Conservation (phyloP, 2,329 filamentous ascomycete genomes). For the Leptosphaerulina australis region DNA sequence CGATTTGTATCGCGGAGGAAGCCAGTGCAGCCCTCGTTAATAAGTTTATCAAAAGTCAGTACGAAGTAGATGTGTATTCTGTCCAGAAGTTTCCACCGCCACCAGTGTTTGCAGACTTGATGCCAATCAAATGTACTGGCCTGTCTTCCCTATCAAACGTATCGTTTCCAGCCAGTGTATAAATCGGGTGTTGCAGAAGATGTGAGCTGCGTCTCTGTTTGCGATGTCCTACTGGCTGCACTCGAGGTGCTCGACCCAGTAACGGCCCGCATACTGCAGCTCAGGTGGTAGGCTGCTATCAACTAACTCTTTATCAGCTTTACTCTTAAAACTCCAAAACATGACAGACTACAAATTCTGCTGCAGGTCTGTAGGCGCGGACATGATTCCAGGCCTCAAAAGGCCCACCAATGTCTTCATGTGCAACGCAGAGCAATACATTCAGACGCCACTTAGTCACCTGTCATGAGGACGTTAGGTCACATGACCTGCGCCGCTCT, state of each 20-base stretch:
- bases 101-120: no score
- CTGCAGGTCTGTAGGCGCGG: background rate
- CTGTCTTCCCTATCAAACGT: conserved; percentile 38
- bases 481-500: no score
- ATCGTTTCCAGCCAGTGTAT: conserved; percentile 40
- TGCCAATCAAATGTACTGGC: no score
- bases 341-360: background rate
- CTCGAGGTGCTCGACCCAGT: background rate
- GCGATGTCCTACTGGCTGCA: background rate
- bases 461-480: no score
- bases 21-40: conserved; percentile 21
- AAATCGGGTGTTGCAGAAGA: conserved; percentile 44
- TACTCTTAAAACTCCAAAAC: background rate
- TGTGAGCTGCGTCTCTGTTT: conserved; percentile 31
- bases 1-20: background rate
- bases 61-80: no score
- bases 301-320: background rate
- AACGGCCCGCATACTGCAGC: no score
- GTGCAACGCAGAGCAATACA: background rate
- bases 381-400: no score
- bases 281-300: background rate
- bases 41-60: no score
- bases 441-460: conserved; percentile 1
- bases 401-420: conserved; percentile 20
- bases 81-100: no score